Base-by-base conservation (phyloP, 2,329 filamentous ascomycete genomes). In the Monosporascus sp. region DNA sequence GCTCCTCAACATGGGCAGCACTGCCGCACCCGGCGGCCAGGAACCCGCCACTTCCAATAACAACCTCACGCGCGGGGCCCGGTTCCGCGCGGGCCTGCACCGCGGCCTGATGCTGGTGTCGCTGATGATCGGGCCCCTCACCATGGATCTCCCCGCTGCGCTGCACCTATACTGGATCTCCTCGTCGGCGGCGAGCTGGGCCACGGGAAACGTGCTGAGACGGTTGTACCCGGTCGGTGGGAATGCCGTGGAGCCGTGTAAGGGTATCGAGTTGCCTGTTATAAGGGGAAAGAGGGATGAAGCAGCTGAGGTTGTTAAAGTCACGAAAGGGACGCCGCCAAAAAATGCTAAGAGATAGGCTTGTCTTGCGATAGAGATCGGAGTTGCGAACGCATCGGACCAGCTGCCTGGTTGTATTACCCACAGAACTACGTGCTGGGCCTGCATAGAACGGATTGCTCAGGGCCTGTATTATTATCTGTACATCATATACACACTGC, bases 121-220 rank as follows among this genome's bases (percentile, higher is more conserved):
- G 24, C 58, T 63, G 2, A n/a, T 67, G 11, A 49, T 74, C 5
- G 72, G 72, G 2, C 68, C 71, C 5, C 37, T 65, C 9, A 76
- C 74, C 2, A 57, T 72, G 55, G 55, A 70, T 38, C 58, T 77
- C 24, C 74, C 74, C 1, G 70, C 69, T 5, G 74, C 74, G 1
- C 54, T 77, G 26, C 74, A 76, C 51, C 58, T 77, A 9, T 77
- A 76, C 58, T 76, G 74, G 74, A 52, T 76, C 2, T 54, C 69
- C 1, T 72, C 73, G 3, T 57, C 71, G 3, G 22, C 54, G 1
- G 55, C 62, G 6, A 68, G 64, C 41, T 54, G 56, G 17, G 20
- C 58, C 5, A 59, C 68, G 5, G 55, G 49, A 2, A 55, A 52
- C 17, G 20, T 56, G 1, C 19, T 74, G 7, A 50, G 46, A 16